Conservation (phyloP, 2,329 filamentous ascomycete genomes). For the Westerdykella ornata region DNA sequence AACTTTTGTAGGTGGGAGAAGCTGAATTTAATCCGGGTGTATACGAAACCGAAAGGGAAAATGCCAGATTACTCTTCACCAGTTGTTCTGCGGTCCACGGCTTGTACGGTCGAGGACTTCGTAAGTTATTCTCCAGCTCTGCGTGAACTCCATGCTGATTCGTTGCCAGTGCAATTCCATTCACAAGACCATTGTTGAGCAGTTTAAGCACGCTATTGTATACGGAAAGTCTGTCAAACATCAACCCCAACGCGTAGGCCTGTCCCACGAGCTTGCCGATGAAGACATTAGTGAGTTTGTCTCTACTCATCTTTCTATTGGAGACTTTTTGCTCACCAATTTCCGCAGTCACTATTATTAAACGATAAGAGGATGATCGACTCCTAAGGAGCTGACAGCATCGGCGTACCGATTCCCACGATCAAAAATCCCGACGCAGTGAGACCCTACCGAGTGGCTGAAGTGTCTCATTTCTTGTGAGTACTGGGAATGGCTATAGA, state of each 20-base stretch:
- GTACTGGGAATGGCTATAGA: slow-evolving; percentile 21
- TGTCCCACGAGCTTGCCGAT: slow-evolving; percentile 84
- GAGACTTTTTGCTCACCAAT: slow-evolving; percentile 18
- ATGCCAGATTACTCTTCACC: slow-evolving; percentile 87
- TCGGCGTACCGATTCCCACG: slow-evolving; percentile 13
- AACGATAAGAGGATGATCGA: slow-evolving; percentile 29
- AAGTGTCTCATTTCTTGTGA: slow-evolving; percentile 29
- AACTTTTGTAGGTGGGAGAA: slow-evolving; percentile 64
- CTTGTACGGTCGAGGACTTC: slow-evolving; percentile 93
- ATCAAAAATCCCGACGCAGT: slow-evolving; percentile 20
- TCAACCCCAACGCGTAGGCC: slow-evolving; percentile 90
- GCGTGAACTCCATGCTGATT: slow-evolving; percentile 31
- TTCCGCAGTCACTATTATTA: slow-evolving; percentile 39
- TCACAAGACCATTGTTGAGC: slow-evolving; percentile 89
- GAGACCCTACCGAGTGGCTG: slow-evolving; percentile 24
- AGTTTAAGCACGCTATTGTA: slow-evolving; percentile 92
- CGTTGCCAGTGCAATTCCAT: slow-evolving; percentile 79
- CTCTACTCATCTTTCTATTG: slow-evolving; percentile 7
- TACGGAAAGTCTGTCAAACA: slow-evolving; percentile 98
- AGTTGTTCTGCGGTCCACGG: slow-evolving; percentile 75
- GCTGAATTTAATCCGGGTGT: slow-evolving; percentile 81
- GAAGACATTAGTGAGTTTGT: slow-evolving; percentile 81
- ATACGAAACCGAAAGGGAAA: slow-evolving; percentile 96
- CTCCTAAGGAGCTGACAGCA: slow-evolving; percentile 16
- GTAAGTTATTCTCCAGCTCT: slow-evolving; percentile 51